Base-by-base conservation (phyloP, 345 rosid genomes). In the Cardiospermum halicacabum region DNA sequence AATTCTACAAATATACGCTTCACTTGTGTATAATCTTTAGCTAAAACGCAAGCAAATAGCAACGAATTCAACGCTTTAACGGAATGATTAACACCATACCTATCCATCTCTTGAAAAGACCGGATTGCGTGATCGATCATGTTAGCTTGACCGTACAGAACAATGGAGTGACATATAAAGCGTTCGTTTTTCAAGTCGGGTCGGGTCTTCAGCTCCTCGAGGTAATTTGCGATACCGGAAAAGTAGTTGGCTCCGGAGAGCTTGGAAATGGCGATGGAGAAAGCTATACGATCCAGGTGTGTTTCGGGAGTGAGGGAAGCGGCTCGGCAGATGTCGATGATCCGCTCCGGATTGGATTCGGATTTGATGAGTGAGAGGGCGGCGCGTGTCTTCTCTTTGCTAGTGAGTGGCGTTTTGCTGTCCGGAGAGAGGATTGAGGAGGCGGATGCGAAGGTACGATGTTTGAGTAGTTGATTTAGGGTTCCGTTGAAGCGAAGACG, bases 321-420 rank as follows among this genome's bases (percentile, higher is more conserved):
- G 28, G 86, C 85, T 55, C 86, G 85, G 78, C 97, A 87, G 77
- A 89, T 89, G 42, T 91, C 86, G n/a, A 94, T 54, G 71, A 91
- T 84, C 10, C 91, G 88, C 34, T 82, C 81, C 0, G 97, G 97
- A 58, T 89, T 73, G 55, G 70, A 64, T 78, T 91, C 96, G 64
- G 82, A 32, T 60, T 80, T 89, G 66, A 91, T 85, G 32, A 85
- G 87, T 19, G 91, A 68, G 42, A 94, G 78, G 1, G 92, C 88
- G 55, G 88, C 84, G 58, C 87, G 81, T 53, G 96, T 67, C 73
- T 87, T 91, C 3, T 80, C 75, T 32, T 63, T 71, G 76, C 82
- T 57, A 3, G 89, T 74, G 56, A 84, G 85, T 13, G 96, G 82
- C 25, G 84, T 62, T 53, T 53, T 67, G 10, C 79, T 56, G 53